Conservation (phyloP, 1,139 yeast species). For the Debaryomyces sp. region DNA sequence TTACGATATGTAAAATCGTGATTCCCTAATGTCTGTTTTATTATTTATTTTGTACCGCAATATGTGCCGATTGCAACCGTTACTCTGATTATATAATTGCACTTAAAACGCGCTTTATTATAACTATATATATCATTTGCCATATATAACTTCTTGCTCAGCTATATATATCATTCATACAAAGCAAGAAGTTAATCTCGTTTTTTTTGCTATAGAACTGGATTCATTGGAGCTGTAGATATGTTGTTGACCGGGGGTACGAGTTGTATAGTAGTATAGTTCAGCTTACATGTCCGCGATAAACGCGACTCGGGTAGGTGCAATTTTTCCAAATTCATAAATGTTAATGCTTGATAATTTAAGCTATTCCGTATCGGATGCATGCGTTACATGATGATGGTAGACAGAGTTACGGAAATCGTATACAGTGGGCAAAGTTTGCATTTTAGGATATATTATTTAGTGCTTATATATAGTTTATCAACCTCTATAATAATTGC, state of each 20-base stretch:
- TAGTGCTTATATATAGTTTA: not conserved
- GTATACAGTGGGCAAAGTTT: not conserved
- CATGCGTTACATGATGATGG: not conserved
- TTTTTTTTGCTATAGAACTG: not conserved
- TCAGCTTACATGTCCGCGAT: not conserved
- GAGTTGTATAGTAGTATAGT: not conserved
- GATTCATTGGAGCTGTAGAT: not conserved
- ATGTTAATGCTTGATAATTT: not conserved
- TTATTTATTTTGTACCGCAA: not conserved
- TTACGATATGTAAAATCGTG: constrained; percentile 6
- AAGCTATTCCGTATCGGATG: not conserved
- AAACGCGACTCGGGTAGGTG: not conserved
- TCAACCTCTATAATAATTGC: constrained; percentile 61
- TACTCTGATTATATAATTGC: constrained; percentile 4
- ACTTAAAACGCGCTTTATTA: not conserved
- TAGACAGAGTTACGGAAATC: not conserved
- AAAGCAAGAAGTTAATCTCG: not conserved
- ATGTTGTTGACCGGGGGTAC: not conserved
- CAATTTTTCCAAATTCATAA: not conserved
- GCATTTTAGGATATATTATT: not conserved
- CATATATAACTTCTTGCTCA: not conserved
- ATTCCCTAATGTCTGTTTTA: not conserved
- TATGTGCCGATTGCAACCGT: constrained; percentile 1
- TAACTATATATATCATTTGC: not conserved
- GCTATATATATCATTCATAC: not conserved